A percentile compares a stretch with the other conserved stretches of the same genome.
Evolutionary conservation across 805 yeast genomes (phyloP).

Genomic region (Priceomyces haplophilus): DNA sequence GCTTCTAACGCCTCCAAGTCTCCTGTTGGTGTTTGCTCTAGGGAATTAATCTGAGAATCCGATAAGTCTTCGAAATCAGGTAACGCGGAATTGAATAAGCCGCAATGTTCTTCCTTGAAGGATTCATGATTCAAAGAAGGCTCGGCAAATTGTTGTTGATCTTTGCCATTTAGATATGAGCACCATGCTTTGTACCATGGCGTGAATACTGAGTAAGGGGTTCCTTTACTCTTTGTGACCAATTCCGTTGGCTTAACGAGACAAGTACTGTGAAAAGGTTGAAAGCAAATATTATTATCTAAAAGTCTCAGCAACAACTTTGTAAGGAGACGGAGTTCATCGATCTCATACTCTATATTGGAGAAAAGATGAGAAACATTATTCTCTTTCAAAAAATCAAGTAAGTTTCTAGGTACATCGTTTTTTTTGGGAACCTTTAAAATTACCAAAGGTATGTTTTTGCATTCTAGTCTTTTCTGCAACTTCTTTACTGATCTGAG

Average conservation of each 20-base stretch:
- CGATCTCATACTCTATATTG: slow-evolving; percentile 44
- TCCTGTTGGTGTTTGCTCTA: slow-evolving; percentile 14
- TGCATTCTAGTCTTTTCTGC: slow-evolving; percentile 22
- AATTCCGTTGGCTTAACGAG: slow-evolving; percentile 40
- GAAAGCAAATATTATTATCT: slow-evolving; percentile 17
- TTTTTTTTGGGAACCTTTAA: slow-evolving; percentile 32
- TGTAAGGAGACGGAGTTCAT: slow-evolving; percentile 36
- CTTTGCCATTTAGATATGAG: slow-evolving; percentile 20
- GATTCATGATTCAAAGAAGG: slow-evolving; percentile 1
- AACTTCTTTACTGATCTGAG: slow-evolving; percentile 30
- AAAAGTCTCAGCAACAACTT: slow-evolving; percentile 13
- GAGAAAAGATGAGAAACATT: slow-evolving; percentile 27
- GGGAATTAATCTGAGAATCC: neutral
- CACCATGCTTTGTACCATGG: slow-evolving; percentile 44
- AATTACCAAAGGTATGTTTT: slow-evolving; percentile 40
- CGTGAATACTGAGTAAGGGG: slow-evolving; percentile 42
- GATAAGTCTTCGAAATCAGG: slow-evolving; percentile 6
- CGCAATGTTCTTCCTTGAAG: neutral
- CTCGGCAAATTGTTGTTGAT: neutral
- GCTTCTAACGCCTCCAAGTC: slow-evolving; percentile 31
- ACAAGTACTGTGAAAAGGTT: slow-evolving; percentile 38
- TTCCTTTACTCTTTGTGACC: slow-evolving; percentile 31
- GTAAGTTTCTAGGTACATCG: slow-evolving; percentile 23
- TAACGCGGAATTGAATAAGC: slow-evolving; percentile 6
- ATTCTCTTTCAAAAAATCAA: slow-evolving; percentile 22